Base-by-base conservation (phyloP, 345 rosid genomes). In the Arabidopsis arenosa region DNA sequence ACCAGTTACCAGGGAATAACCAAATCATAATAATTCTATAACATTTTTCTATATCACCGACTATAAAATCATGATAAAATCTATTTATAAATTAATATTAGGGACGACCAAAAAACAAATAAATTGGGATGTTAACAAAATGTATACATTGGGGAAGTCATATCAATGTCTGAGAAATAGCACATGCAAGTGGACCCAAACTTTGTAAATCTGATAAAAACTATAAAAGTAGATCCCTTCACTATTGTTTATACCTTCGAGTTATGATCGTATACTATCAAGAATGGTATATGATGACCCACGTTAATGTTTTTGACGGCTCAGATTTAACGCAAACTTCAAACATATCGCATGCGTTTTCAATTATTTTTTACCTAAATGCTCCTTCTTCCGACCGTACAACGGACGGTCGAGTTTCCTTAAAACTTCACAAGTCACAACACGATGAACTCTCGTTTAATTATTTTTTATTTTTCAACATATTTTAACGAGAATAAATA, bases 121-220 rank as follows among this genome's bases (percentile, higher is more conserved):
- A 68, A 41, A 11, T 10, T 30, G 32, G 17, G n/a, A 15, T 37
- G 6, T 23, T 2, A 12, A 39, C 9, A 11, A 35, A 57, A 17
- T 4, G 2, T 4, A 65, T 12, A 36, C 18, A 68, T 21, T 52
- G 49, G 61, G 14, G 39, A 39, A 17, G 70, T 63, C 33, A 52
- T 39, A 59, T 49, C 68, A 48, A 39, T 51, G 68, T 41, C 62
- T 59, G 55, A 39, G 47, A 59, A 21, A 59, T 39, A 30, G 73
- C 79, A 75, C 68, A 75, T 75, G 79, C 54, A 58, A 59, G 63
- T 37, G 73, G 74, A 75, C 26, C 68, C 61, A 67, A 67, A 58
- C 5, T 48, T 39, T 13, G 11, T 21, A 14, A 66, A 17, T 36
- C 30, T 65, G 36, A 55, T 45, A 28, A 55, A 23, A 45, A 15